A percentile compares a stretch with the other conserved stretches of the same genome.
Evolutionary conservation across 805 yeast genomes (phyloP).

Genomic region (Kuraishia piskuri): DNA sequence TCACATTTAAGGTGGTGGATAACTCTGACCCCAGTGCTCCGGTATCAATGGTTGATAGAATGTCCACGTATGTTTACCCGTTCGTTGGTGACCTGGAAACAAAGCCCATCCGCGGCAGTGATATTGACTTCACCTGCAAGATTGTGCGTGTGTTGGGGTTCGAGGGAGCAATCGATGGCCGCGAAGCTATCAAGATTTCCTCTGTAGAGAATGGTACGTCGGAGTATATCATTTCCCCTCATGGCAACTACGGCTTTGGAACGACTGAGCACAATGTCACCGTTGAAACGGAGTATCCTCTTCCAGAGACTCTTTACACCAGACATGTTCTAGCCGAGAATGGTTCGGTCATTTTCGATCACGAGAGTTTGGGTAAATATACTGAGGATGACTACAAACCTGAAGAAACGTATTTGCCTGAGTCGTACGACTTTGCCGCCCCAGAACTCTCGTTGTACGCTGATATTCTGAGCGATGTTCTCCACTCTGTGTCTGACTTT

Average conservation of each 20-base stretch:
- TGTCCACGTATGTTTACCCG: slow-evolving; percentile 21
- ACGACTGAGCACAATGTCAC: slow-evolving; percentile 24
- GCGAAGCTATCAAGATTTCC: slow-evolving; percentile 15
- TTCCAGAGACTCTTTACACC: slow-evolving; percentile 15
- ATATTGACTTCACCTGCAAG: slow-evolving; percentile 19
- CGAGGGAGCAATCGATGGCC: slow-evolving; percentile 13
- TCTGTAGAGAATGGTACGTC: slow-evolving; percentile 38
- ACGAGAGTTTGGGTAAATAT: neutral
- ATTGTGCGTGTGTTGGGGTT: slow-evolving; percentile 15
- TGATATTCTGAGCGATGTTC: neutral
- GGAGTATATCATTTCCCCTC: slow-evolving; percentile 29
- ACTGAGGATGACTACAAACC: neutral
- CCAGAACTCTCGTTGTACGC: neutral
- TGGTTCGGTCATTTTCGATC: slow-evolving; percentile 21
- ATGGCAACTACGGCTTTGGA: slow-evolving; percentile 40
- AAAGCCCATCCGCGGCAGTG: slow-evolving; percentile 12
- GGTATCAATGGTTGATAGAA: slow-evolving; percentile 8
- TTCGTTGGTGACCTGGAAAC: slow-evolving; percentile 16
- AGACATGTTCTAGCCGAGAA: slow-evolving; percentile 24
- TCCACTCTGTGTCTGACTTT: neutral
- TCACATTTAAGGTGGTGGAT: slow-evolving; percentile 18
- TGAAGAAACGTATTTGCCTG: neutral
- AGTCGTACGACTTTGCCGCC: neutral
- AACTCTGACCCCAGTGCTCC: slow-evolving; percentile 4
- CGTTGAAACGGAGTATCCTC: slow-evolving; percentile 11